phyloP scores from a whole-genome alignment of 768 basidiomycete genomes.

The Gelatoporia subvermispora region DNA sequence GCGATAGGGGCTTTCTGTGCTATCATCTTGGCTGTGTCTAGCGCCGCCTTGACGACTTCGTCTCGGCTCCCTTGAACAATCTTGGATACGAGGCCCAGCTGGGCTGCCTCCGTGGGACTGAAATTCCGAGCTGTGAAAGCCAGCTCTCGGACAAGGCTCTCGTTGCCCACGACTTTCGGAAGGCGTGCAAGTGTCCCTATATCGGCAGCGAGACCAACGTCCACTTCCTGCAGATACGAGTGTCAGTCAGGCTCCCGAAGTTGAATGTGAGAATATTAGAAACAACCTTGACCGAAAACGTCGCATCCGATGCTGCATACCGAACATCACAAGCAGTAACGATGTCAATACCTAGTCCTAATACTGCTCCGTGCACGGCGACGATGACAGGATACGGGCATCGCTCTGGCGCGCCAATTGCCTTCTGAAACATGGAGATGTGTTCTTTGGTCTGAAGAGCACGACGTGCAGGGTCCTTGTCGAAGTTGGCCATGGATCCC shows the following conservation, averaged over 20 bases:
- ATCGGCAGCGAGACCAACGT: conserved; percentile 84
- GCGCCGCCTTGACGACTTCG: conserved; percentile 61
- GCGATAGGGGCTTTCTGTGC: conserved; percentile 80
- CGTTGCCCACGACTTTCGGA: conserved; percentile 73
- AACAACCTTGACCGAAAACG: conserved; percentile 79
- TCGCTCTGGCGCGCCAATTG: conserved; percentile 62
- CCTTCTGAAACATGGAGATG: conserved; percentile 60
- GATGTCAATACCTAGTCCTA: conserved; percentile 80
- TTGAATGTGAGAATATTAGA: too few species aligned
- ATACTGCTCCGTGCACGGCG: conserved; percentile 68
- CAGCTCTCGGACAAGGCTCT: conserved; percentile 67
- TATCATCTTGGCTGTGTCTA: conserved; percentile 62
- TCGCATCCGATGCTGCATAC: conserved; percentile 55
- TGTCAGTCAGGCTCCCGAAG: too few species aligned
- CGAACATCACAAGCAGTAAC: conserved; percentile 75
- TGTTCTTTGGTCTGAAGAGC: conserved; percentile 44
- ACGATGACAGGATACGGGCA: conserved; percentile 79
- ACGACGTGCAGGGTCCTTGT: conserved; percentile 47
- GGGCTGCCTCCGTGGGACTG: conserved; percentile 57
- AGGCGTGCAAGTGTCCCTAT: conserved; percentile 82
- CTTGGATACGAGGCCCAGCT: conserved; percentile 69
- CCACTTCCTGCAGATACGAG: conserved; percentile 58
- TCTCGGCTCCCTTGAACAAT: conserved; percentile 62
- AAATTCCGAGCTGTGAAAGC: conserved; percentile 75
- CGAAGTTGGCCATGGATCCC: conserved; percentile 1